These are phyloP conservation scores for Pichia sp. DNA, from an alignment of 1,139 yeast genomes.

Conservation along the genomic window DNA sequence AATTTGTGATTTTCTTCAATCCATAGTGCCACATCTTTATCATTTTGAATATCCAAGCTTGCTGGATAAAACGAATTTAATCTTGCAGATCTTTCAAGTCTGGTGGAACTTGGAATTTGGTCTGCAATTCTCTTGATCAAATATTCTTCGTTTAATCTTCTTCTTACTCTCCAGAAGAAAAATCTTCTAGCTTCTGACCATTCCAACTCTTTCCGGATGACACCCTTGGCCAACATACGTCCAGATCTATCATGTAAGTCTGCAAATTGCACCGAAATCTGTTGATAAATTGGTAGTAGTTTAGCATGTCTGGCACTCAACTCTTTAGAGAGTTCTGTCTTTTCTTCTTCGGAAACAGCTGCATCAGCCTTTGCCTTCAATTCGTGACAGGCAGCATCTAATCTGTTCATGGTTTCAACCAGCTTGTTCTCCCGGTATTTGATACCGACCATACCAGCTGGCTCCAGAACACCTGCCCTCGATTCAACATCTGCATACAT, in stretches of 20 bases:
- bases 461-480: conserved; percentile 98
- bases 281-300: conserved; percentile 84
- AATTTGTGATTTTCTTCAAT: conserved; percentile 72
- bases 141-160: conserved; percentile 92
- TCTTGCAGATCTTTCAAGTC: conserved; percentile 82
- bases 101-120: conserved; percentile 56
- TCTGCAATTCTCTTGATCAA: conserved; percentile 70
- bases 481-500: conserved; percentile 97
- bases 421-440: conserved; percentile 93
- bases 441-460: conserved; percentile 98
- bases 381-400: conserved; percentile 70
- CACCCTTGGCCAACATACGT: conserved; percentile 94
- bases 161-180: conserved; percentile 98
- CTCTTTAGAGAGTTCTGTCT: conserved; percentile 59
- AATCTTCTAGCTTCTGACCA: conserved; percentile 89
- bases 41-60: conserved; percentile 68
- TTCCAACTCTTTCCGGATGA: conserved; percentile 75
- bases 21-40: conserved; percentile 78
- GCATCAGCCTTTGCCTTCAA: conserved; percentile 57
- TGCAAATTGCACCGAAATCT: conserved; percentile 92
- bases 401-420: conserved; percentile 81
- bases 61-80: conserved; percentile 82
- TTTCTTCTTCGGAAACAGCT: conserved; percentile 58
- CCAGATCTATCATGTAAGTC: conserved; percentile 97
- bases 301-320: conserved; percentile 74